Base-by-base conservation (phyloP, 2,329 filamentous ascomycete species). In the Apiospora marii region DNA sequence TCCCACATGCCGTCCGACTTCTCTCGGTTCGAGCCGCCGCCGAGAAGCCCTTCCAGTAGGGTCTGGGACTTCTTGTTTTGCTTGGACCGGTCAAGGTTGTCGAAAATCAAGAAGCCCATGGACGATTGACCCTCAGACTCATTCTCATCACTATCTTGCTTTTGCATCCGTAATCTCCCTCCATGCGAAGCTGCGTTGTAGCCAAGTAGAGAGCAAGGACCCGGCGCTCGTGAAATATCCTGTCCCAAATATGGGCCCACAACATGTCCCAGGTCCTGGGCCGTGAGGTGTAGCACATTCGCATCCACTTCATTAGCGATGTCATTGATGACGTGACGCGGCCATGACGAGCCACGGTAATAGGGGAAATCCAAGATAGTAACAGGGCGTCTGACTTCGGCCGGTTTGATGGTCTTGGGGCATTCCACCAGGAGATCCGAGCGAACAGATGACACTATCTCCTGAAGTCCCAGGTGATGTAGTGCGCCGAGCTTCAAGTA, bases 231-330 rank as follows among this genome's bases (percentile, higher is more conserved):
- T 13, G 80, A 84, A n/a, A 83, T 74, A 73, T 87, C 86, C 77
- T 93, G 90, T 5, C 92, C 92, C 13, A 95, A 82, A 77, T 95
- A 94, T 61, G 90, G 87, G 3, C 92, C 92, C 0, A 92, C 87
- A 37, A 96, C 84, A 69, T 92, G 87, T 3, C 92, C 92, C 70
- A 97, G 83, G 77, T 93, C 92, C 74, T 91, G 88, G 0, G 93
- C 90, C 78, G 92, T 89, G 14, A 97, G 79, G 27, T 89, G 87
- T 44, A 96, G 83, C 3, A 96, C 78, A 75, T 96, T 91, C 3
- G 93, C 92, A 8, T 83, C 84, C 7, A 93, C 83, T 46, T 90
- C 86, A 16, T 84, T 83, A 0, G 93, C 92, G 61, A 92, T 83
- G 69, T 89, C 87, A 73, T 89, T 86, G 1, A 95, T 43, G 13